Evolutionary conservation across 768 basidiomycete species (phyloP), one percentile per base, ranked within the genome.

Genomic region (Calvatia gigantea): DNA sequence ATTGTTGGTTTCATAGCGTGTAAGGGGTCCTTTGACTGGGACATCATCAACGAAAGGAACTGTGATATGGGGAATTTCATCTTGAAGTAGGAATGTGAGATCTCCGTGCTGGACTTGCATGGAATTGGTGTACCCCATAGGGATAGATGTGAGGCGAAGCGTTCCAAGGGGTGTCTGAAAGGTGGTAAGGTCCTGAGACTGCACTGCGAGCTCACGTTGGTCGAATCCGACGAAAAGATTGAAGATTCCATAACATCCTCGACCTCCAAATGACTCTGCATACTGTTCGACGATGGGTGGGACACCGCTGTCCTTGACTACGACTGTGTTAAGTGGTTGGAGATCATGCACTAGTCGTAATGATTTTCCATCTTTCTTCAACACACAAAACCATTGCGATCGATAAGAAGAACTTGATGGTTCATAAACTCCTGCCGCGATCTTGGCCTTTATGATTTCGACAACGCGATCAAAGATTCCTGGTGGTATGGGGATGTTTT

Each of bases 111-210:
- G 70, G 1, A 73, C 68, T 2, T 65, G 65, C 2, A 69, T 57
- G 1, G 51, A 61, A 38, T 57, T 62, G 11, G 55, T 57, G 53
- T 47, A 60, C 0, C 76, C 79, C 73, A 75, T 75, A 0, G 75
- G 74, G 0, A 78, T 56, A 0, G 64, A 62, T 1, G 64, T 65
- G 0, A 78, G 65, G 0, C 65, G 59, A 2, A 65, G 54, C 0
- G 64, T 59, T 3, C 70, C 54, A 56, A 70, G 61, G 1, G 72
- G 75, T 0, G 68, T 72, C 54, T 73, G 67, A 59, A 79, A 80
- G 0, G 72, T 74, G 0, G 75, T 79, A 6, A 73, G 58, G 32
- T 78, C 72, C 6, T 67, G 47, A 0, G 69, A 76, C 3, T 54
- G 28, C 8, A 4, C 57, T 51, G n/a, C 61, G 60, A 11, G 64